phyloP scores from a whole-genome alignment of 305 asterid genomes.

The Solanum hybrid region DNA sequence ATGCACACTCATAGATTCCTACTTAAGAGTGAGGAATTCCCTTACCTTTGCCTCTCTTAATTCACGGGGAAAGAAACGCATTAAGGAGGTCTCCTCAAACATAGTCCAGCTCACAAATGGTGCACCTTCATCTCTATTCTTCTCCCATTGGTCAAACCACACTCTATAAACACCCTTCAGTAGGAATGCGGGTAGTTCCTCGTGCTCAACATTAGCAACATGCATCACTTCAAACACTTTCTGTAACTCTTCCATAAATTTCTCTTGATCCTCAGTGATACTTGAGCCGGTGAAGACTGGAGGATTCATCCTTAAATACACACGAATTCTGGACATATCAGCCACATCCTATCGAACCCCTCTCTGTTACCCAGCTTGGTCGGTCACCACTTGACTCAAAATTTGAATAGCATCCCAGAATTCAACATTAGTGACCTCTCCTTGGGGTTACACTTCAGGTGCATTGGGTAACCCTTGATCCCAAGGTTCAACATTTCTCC shows the following conservation, averaged over 20 bases:
- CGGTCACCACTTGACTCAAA: not conserved
- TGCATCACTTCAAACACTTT: not conserved
- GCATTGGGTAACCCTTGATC: not conserved
- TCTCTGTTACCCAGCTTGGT: not conserved
- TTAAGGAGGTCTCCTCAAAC: not conserved
- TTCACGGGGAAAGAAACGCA: not conserved
- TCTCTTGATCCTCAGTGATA: not conserved
- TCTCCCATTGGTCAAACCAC: not conserved
- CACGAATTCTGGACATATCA: not conserved
- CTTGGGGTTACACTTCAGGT: not conserved
- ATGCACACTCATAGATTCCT: not conserved
- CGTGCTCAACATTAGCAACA: not conserved
- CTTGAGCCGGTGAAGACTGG: not conserved
- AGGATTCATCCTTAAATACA: not conserved
- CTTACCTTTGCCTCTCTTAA: not conserved
- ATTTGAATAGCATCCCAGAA: not conserved
- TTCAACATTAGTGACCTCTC: not conserved
- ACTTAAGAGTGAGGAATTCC: not conserved
- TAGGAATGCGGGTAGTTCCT: not conserved
- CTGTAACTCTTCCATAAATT: not conserved
- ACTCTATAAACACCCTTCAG: not conserved
- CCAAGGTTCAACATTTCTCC: not conserved
- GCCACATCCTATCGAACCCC: not conserved
- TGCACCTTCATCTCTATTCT: not conserved
- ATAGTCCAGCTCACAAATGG: not conserved